Conservation (phyloP, 2,329 filamentous ascomycete genomes). For the Aspergillus ruber region DNA sequence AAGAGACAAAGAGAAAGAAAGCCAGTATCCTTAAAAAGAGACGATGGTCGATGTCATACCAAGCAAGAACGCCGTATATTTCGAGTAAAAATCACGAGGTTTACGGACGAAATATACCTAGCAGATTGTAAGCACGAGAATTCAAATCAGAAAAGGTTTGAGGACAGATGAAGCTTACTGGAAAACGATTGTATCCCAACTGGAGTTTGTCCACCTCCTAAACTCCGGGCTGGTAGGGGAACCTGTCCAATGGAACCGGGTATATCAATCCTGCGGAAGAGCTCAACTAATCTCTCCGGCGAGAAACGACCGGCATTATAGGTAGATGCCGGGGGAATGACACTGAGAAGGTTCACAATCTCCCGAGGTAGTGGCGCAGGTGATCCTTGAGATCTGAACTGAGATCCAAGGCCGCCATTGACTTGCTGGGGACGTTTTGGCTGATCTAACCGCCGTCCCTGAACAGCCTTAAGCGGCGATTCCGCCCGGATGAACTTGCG, state of each 20-base stretch:
- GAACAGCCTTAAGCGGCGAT: slow-evolving; percentile 86
- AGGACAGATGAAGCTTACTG: slow-evolving; percentile 19
- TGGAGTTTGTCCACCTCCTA: slow-evolving; percentile 18
- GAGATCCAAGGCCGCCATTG: slow-evolving; percentile 22
- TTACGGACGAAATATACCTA: slow-evolving; percentile 1
- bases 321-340: slow-evolving; percentile 65
- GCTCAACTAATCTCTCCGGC: slow-evolving; percentile 62
- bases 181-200: slow-evolving; percentile 24
- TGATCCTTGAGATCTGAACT: slow-evolving; percentile 47
- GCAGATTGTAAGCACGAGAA: background rate
- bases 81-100: background rate
- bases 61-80: background rate
- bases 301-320: slow-evolving; percentile 69
- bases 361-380: slow-evolving; percentile 67
- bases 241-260: slow-evolving; percentile 47
- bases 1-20: background rate
- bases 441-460: slow-evolving; percentile 76
- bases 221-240: slow-evolving; percentile 27
- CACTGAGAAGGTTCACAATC: slow-evolving; percentile 57
- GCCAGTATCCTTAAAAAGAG: background rate
- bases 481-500: slow-evolving; percentile 85
- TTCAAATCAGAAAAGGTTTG: background rate
- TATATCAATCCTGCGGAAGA: slow-evolving; percentile 63
- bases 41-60: background rate
- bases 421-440: slow-evolving; percentile 47